These are phyloP conservation scores for Pyrenula aspistea DNA, from an alignment of 495 filamentous ascomycete species.

Conservation along the genomic window DNA sequence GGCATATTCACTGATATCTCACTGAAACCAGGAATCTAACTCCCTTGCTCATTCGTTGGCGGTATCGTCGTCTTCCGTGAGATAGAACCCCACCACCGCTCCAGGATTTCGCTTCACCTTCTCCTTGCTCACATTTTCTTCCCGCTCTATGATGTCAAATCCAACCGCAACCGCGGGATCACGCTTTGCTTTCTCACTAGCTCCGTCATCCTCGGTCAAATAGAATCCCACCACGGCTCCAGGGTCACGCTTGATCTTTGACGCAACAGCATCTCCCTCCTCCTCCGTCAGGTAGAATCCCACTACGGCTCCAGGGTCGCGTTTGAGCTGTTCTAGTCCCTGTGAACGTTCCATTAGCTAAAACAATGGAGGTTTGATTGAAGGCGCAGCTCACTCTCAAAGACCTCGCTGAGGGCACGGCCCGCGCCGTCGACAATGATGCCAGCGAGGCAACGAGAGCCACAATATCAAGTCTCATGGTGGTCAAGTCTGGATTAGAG, in stretches of 20 bases:
- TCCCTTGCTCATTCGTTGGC: background rate
- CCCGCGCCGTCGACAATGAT: background rate
- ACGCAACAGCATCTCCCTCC: background rate
- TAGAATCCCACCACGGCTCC: background rate
- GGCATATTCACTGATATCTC: background rate
- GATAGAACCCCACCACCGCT: background rate
- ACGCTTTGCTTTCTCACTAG: background rate
- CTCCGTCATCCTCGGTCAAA: background rate
- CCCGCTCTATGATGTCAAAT: too few relatives aligned
- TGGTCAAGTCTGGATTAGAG: background rate
- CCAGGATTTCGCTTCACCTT: background rate
- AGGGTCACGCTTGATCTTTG: background rate
- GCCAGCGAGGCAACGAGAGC: background rate
- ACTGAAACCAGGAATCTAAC: background rate
- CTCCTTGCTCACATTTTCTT: too few relatives aligned
- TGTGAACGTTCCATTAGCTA: background rate
- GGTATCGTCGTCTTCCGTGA: background rate
- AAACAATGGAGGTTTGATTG: background rate
- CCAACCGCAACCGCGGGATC: background rate
- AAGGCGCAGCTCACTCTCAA: background rate
- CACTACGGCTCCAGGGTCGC: background rate
- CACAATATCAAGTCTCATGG: background rate
- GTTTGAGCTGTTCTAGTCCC: background rate
- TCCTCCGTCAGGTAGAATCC: background rate
- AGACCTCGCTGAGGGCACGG: background rate